Evolutionary conservation across 208 protist species (phyloP), one percentile per base, ranked within the genome.

Genomic region (Leishmania arabica): DNA sequence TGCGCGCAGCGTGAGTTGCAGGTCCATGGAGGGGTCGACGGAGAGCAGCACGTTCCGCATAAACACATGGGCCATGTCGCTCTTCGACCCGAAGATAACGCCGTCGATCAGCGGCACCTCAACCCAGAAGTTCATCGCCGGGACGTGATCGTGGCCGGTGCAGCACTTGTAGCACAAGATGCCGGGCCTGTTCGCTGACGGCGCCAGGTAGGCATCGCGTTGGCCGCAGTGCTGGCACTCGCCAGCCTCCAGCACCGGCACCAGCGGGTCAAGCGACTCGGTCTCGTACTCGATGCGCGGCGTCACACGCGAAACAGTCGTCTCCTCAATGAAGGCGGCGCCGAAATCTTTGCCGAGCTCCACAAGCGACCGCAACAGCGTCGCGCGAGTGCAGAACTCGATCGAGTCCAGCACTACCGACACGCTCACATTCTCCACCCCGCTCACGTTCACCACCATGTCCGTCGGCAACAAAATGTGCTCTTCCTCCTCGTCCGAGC

Each of bases 91-190:
- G 64, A 96, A 21, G 1, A 97, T 49, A 17, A 97, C 31, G 31
- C 84, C 66, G 82, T 97, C 91, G n/a, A 96, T 82, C 56, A 90
- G 66, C 58, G 90, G 86, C 60, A 97, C 80, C 71, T 95, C 88
- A 45, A 94, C 83, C 2, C 89, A 87, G 34, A 95, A 80, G 68
- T 94, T 88, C 27, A 89, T 92, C 75, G 89, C 82, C 19, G 92
- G 90, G 49, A 95, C 53, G n/a, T 79, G 66, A 15, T 80, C 84
- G 54, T 84, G 77, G n/a, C 94, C 94, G 11, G 92, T 97, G 84
- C 92, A 95, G 81, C 94, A 97, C 64, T 84, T 86, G 88, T 94
- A 95, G 84, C 94, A 97, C 42, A 95, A 80, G 9, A 86, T 83
- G 15, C 94, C 94, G n/a, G 54, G 64, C 77, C 79, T 81, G 75